Conservation (phyloP, 176 grass and related monocot genomes). For the Guadua angustifolia region DNA sequence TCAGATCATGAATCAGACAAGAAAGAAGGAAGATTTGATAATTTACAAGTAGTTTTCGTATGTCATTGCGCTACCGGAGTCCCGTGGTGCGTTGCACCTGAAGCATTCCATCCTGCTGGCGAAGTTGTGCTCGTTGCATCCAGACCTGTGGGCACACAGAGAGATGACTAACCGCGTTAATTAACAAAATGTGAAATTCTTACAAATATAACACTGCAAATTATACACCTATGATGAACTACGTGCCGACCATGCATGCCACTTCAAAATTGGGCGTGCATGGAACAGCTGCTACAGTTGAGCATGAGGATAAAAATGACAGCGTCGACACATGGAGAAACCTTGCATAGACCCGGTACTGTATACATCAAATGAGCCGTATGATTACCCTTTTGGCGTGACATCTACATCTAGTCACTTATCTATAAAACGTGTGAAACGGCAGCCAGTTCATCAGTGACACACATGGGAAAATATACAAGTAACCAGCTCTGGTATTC, state of each 20-base stretch:
- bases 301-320: background rate
- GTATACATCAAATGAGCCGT: background rate
- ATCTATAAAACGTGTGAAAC: background rate
- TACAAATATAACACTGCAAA: background rate
- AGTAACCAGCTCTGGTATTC: background rate
- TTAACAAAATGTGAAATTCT: conserved; percentile 1
- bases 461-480: background rate
- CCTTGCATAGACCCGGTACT: background rate
- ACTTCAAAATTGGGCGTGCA: background rate
- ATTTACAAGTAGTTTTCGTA: conserved; percentile 58
- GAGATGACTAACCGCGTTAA: background rate
- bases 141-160: conserved; percentile 53
- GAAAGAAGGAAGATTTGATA: conserved; percentile 27
- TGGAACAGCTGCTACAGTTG: background rate
- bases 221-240: background rate
- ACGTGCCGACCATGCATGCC: too few relatives aligned
- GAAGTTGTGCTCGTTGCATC: conserved; percentile 99
- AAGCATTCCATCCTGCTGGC: conserved; percentile 94
- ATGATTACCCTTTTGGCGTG: background rate
- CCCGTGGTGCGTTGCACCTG: conserved; percentile 90
- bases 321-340: background rate
- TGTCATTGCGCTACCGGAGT: conserved; percentile 69
- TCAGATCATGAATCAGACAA: conserved; percentile 24
- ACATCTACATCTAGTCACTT: conserved; percentile 1
- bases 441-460: background rate